Base-by-base conservation (phyloP, 129 eudicot species). In the Arctium lappa region DNA sequence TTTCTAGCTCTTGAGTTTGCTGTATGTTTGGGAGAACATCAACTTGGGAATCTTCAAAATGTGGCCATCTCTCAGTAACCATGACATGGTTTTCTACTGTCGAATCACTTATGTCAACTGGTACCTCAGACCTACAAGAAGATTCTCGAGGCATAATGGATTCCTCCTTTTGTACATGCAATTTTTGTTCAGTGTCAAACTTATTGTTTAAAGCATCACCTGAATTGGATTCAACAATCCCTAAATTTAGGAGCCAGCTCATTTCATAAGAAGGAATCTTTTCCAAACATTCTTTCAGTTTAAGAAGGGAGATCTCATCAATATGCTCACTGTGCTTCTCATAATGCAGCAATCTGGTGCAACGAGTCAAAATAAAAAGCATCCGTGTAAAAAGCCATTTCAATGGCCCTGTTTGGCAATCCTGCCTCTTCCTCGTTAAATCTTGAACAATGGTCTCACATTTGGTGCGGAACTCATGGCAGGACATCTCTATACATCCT, bases 301-400 rank as follows among this genome's bases (percentile, higher is more conserved):
- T 91, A 70, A 78, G 88, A 73, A 91, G 89, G 0, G 93, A 86
- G 70, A 34, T 88, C 86, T 92, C 94, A 71, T 91, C 87, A 63
- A 89, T 88, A 60, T 88, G 90, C 72, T 87, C 94, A 82, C 86
- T 83, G 81, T 90, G 91, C 87, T 86, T 94, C 89, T 91, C 97
- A 83, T 91, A 90, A 85, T 90, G 97, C 87, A 94, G 79, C 83
- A 94, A 84, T 78, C 94, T 94, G 31, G 98, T 94, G 78, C 98
- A 94, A 53, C 98, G 93, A 42, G 98, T 94, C 85, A 91, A 83
- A 79, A 94, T 94, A 86, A 90, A 94, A 79, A 94, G 96, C 88
- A 91, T 86, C 78, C 91, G 91, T 37, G 97, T 94, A 81, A 88
- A 87, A 48, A 91, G 88, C 91, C 95, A 86, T 88, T 88, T 94